A percentile compares a stretch with the other conserved stretches of the same genome.
phyloP scores from a whole-genome alignment of 2,329 filamentous ascomycete species.

The Pseudocercospora vitis region DNA sequence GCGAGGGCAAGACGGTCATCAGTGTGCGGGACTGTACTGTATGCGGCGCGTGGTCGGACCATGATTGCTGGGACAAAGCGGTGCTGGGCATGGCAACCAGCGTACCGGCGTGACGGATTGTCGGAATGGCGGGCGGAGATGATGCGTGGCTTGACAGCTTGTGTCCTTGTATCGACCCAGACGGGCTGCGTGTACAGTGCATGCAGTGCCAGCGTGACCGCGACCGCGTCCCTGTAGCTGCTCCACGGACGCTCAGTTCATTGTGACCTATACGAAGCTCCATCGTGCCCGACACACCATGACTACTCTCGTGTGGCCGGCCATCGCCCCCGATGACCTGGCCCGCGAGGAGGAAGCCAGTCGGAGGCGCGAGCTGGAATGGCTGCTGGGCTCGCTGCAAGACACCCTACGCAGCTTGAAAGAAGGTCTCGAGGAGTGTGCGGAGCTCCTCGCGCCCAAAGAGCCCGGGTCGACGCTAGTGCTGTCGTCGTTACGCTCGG shows the following conservation, averaged over 20 bases:
- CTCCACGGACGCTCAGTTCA: neutral
- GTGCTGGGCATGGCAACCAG: no score
- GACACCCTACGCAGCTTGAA: slow-evolving; percentile 62
- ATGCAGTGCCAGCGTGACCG: no score
- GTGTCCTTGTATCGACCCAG: no score
- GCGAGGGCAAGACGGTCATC: no score
- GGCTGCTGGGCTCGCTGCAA: slow-evolving; percentile 62
- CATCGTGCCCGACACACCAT: slow-evolving; percentile 41
- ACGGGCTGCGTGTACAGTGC: no score
- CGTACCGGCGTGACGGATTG: no score
- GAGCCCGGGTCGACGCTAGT: slow-evolving; percentile 87
- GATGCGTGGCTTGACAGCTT: no score
- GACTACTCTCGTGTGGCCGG: slow-evolving; percentile 63
- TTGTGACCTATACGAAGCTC: slow-evolving; percentile 10
- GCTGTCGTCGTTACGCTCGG: slow-evolving; percentile 80
- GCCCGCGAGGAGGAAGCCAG: slow-evolving; percentile 54
- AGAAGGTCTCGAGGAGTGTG: slow-evolving; percentile 81
- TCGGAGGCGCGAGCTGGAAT: slow-evolving; percentile 60
- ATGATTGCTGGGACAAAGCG: no score
- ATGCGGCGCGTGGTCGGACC: no score
- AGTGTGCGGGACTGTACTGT: no score
- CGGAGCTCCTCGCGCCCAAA: slow-evolving; percentile 77
- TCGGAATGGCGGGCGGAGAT: no score
- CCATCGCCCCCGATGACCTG: slow-evolving; percentile 53
- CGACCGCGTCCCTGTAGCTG: no score